Evolutionary conservation across 768 basidiomycete species (phyloP).

Genomic region (Podaxis carcinomalis): DNA sequence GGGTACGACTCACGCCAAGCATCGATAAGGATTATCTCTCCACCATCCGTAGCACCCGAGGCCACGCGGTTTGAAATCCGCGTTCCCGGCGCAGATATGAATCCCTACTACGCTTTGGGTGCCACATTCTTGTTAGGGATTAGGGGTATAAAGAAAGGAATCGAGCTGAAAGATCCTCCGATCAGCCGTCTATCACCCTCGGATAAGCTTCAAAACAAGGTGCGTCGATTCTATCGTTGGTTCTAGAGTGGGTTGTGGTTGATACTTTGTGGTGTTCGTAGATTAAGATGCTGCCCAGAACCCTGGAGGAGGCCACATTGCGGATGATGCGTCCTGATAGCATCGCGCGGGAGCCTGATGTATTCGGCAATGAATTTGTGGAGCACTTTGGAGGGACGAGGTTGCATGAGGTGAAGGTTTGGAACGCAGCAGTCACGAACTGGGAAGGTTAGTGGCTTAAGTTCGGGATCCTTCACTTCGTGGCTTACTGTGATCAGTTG

Average conservation of each 20-base stretch:
- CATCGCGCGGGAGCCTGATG: constrained; percentile 67
- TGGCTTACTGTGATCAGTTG: constrained; percentile 43
- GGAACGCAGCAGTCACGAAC: constrained; percentile 87
- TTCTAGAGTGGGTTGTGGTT: constrained; percentile 13
- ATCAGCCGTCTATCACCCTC: constrained; percentile 54
- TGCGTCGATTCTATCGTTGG: constrained; percentile 16
- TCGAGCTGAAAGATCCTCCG: constrained; percentile 66
- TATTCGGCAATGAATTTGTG: constrained; percentile 87
- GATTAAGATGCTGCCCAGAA: constrained; percentile 73
- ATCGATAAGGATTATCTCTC: constrained; percentile 87
- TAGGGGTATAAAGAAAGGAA: constrained; percentile 79
- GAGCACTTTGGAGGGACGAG: constrained; percentile 96
- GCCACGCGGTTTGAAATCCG: constrained; percentile 93
- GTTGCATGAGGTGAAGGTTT: constrained; percentile 81
- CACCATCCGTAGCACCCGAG: constrained; percentile 75
- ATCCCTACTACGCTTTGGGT: constrained; percentile 84
- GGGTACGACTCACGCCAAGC: constrained; percentile 95
- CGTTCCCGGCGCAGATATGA: constrained; percentile 96
- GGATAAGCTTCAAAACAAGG: constrained; percentile 56
- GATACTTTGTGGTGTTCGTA: constrained; percentile 22
- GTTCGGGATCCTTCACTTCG: neutral
- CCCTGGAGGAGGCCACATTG: constrained; percentile 74
- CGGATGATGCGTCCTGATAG: constrained; percentile 77
- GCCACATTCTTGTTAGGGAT: constrained; percentile 87
- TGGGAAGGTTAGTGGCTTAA: constrained; percentile 76